Percentiles rank a stretch among this genome's conserved stretches.
Evolutionary conservation across 176 grass and related monocot genomes (phyloP).

Genomic region (Zizania latifolia): DNA sequence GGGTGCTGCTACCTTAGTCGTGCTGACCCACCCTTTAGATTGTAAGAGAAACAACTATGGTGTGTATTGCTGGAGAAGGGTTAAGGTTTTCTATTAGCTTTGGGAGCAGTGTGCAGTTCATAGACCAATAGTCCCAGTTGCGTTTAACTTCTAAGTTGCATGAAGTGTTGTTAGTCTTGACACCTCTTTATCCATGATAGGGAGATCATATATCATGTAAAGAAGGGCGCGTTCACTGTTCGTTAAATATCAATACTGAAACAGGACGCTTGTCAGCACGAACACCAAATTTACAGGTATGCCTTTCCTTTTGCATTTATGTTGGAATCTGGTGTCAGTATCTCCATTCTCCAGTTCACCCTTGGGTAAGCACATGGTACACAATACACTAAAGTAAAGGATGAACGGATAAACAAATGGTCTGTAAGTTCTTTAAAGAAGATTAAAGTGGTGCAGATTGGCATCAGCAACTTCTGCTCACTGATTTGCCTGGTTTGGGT

Average conservation of each 20-base stretch:
- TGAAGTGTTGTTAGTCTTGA: constrained; percentile 2
- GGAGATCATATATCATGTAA: constrained; percentile 75
- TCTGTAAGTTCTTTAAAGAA: neutral
- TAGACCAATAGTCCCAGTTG: neutral
- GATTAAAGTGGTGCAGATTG: neutral
- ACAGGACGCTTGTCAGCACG: constrained; percentile 87
- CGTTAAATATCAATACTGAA: constrained; percentile 96
- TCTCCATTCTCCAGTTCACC: neutral
- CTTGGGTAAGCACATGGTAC: neutral
- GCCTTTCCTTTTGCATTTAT: constrained; percentile 12
- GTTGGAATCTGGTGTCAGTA: neutral
- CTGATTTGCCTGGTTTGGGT: constrained; percentile 4
- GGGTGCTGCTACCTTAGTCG: neutral
- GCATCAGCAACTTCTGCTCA: neutral
- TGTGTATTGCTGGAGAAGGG: neutral
- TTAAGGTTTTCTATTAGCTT: neutral
- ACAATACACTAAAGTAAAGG: neutral
- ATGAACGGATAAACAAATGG: neutral
- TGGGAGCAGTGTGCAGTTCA: neutral
- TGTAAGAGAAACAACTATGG: neutral
- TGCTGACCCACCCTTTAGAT: neutral
- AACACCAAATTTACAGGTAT: constrained; percentile 82
- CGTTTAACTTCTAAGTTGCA: neutral
- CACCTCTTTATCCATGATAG: constrained; percentile 23
- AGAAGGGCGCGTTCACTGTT: constrained; percentile 75